Evolutionary conservation across 768 basidiomycete species (phyloP), one percentile per base, ranked within the genome.

Genomic region (Calocybe gangraenosa): DNA sequence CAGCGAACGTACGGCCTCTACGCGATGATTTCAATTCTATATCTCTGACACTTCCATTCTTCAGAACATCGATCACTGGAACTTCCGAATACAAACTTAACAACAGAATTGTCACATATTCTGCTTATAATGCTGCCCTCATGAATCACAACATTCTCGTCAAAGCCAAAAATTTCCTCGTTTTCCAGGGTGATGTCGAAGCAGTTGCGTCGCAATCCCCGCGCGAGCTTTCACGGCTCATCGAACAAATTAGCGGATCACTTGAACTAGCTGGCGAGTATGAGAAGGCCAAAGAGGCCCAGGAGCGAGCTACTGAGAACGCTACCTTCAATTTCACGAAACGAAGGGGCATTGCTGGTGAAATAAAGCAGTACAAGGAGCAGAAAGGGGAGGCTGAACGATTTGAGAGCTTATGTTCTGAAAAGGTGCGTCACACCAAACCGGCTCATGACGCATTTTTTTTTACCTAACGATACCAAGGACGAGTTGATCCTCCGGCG

Each of bases 161-260:
- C 58, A 97, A 96, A 67, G 96, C 96, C 10, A 97, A 97, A 71
- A 98, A 98, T 69, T 99, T 98, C 58, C 84, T 98, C 42, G 96
- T 98, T 9, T 98, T 99, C 70, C 96, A 99, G 60, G 96, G 96
- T 41, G 96, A 98, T 60, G 96, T 99, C 23, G 96, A 99, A 66
- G 91, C 92, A 2, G 91, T 99, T 25, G 96, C 96, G 0, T 89
- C 90, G 2, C 96, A 99, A 55, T 92, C 89, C 0, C 81, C 96
- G 13, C 83, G 84, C 47, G 93, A 95, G 55, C 80, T 98, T 17
- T 77, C 94, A 0, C 79, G 81, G 14, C 82, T 98, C 23, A 87
- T 99, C 37, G 96, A 99, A 54, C 92, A 97, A 61, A 97, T 98
- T 50, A 88, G 85, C 48, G 95, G 95, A 1, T 96, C 92, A 0